phyloP scores from a whole-genome alignment of 495 filamentous ascomycete species.

The Penicillium waksmanii region DNA sequence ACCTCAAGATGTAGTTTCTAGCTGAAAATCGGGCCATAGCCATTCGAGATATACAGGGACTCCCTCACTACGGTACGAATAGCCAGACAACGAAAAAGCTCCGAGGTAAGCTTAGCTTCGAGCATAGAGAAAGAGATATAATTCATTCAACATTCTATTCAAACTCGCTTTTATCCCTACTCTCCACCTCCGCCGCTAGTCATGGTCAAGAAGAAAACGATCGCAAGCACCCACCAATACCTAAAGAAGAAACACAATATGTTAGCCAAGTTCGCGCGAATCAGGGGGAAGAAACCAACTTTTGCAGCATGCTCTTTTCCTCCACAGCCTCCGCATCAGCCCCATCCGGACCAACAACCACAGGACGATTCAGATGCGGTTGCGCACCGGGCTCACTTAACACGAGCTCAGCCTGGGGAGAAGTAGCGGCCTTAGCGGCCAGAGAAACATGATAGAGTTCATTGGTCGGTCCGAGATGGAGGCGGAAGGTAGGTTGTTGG shows the following conservation, averaged over 20 bases:
- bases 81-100: no score
- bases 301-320: slow-evolving; percentile 53
- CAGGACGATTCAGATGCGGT: slow-evolving; percentile 47
- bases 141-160: background rate
- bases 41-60: no score
- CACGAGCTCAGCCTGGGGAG: slow-evolving; percentile 33
- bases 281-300: slow-evolving; percentile 34
- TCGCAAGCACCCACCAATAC: slow-evolving; percentile 54
- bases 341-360: slow-evolving; percentile 46
- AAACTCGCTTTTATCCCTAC: slow-evolving; percentile 18
- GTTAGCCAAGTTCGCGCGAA: background rate
- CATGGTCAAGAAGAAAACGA: slow-evolving; percentile 46
- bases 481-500: slow-evolving; percentile 32
- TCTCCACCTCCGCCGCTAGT: slow-evolving; percentile 43
- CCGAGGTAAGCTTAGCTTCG: no score
- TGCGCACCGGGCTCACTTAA: slow-evolving; percentile 32
- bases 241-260: slow-evolving; percentile 19
- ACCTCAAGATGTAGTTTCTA: no score
- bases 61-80: no score
- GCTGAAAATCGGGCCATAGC: no score
- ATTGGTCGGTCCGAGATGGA: slow-evolving; percentile 40
- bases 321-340: slow-evolving; percentile 36
- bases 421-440: slow-evolving; percentile 5
- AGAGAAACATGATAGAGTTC: slow-evolving; percentile 46
- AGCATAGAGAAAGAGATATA: background rate